Conservation (phyloP, 2,329 filamentous ascomycete species). For the Fusarium luffae region DNA sequence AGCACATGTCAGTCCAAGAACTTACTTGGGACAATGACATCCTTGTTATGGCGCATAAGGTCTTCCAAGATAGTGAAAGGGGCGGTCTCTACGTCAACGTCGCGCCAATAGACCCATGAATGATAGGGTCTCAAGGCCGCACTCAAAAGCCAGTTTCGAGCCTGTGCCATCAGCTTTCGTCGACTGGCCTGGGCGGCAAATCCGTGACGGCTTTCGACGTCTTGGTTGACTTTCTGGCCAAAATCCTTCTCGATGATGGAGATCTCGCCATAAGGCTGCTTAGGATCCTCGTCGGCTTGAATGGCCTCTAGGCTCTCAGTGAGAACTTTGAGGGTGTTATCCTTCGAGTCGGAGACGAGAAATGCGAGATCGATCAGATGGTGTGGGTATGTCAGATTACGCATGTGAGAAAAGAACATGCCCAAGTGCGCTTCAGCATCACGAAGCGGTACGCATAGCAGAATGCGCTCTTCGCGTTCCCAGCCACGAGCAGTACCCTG, state of each 20-base stretch:
- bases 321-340: slow-evolving; percentile 83
- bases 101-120: slow-evolving; percentile 99
- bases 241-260: slow-evolving; percentile 99
- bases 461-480: slow-evolving; percentile 94
- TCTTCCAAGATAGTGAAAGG: slow-evolving; percentile 97
- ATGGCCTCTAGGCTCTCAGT: slow-evolving; percentile 79
- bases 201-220: slow-evolving; percentile 96
- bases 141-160: slow-evolving; percentile 95
- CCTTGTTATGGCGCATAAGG: slow-evolving; percentile 98
- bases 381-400: slow-evolving; percentile 97
- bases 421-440: slow-evolving; percentile 91
- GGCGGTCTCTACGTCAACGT: slow-evolving; percentile 97
- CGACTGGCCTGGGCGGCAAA: slow-evolving; percentile 95
- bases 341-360: slow-evolving; percentile 96
- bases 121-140: slow-evolving; percentile 93
- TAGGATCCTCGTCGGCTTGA: slow-evolving; percentile 81
- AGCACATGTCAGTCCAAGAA: slow-evolving; percentile 38
- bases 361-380: slow-evolving; percentile 97
- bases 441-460: slow-evolving; percentile 92
- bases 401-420: slow-evolving; percentile 99
- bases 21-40: slow-evolving; percentile 97
- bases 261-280: slow-evolving; percentile 91
- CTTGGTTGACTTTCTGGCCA: slow-evolving; percentile 96
- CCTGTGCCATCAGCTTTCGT: slow-evolving; percentile 97
- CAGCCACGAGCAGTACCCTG: slow-evolving; percentile 92